A percentile compares a stretch with the other conserved stretches of the same genome.
Conservation (phyloP, 2,329 filamentous ascomycete genomes). For the Pseudocercospora crystallina region DNA sequence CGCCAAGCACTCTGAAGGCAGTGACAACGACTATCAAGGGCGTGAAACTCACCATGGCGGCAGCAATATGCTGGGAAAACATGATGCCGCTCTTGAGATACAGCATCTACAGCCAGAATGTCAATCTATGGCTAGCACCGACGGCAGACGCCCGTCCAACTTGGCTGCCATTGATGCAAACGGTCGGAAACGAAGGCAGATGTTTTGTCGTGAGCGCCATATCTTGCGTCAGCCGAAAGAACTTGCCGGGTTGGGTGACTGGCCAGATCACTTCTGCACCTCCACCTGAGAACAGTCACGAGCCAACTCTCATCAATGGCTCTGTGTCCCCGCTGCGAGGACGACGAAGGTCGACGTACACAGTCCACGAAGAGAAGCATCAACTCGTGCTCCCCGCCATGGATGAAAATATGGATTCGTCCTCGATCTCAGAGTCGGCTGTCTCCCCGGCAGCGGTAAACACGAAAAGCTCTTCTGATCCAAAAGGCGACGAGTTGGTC, state of each 20-base stretch:
- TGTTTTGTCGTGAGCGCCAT: constrained; percentile 85
- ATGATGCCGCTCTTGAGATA: constrained; percentile 91
- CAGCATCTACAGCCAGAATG: constrained; percentile 81
- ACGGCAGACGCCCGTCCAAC: constrained; percentile 82
- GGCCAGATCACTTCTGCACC: constrained; percentile 13
- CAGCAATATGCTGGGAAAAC: constrained; percentile 95
- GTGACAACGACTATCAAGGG: constrained; percentile 78
- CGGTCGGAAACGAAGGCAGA: constrained; percentile 75
- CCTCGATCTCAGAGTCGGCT: constrained; percentile 9
- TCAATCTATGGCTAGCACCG: constrained; percentile 87
- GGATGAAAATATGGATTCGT: constrained; percentile 19
- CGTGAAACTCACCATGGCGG: constrained; percentile 74
- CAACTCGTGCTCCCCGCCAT: constrained; percentile 50
- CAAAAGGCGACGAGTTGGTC: constrained; percentile 52
- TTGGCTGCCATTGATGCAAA: constrained; percentile 81
- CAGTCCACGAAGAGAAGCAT: constrained; percentile 51
- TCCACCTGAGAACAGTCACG: neutral
- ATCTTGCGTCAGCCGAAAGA: constrained; percentile 67
- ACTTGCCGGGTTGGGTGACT: constrained; percentile 60
- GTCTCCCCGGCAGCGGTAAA: constrained; percentile 5
- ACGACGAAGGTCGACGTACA: constrained; percentile 43
- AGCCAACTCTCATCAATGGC: constrained; percentile 6
- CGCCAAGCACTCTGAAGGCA: constrained; percentile 73
- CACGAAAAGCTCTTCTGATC: constrained; percentile 9
- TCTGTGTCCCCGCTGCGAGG: constrained; percentile 18